Percentiles rank a stretch among this genome's conserved stretches.
Conservation (phyloP, 2,329 filamentous ascomycete species). For the Zymoseptoria pseudotritici region DNA sequence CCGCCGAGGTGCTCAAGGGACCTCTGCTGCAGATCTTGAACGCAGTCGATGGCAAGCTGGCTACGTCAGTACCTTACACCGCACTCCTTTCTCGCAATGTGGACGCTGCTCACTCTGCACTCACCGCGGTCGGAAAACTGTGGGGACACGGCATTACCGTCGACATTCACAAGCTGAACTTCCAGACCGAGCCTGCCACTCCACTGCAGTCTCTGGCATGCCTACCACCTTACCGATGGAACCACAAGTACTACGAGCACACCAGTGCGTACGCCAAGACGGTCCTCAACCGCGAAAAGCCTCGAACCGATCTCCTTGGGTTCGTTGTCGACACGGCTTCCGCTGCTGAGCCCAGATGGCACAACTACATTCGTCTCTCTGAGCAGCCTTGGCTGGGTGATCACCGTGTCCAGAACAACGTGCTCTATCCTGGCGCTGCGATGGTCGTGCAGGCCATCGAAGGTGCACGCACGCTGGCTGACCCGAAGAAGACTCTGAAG, state of each 20-base stretch:
- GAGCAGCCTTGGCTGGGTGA: conserved; percentile 22
- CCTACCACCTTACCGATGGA: conserved; percentile 5
- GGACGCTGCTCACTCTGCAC: neutral
- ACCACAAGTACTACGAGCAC: conserved; percentile 12
- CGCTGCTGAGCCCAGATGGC: conserved; percentile 15
- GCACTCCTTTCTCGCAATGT: neutral
- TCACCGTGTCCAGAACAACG: conserved; percentile 9
- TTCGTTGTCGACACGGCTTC: conserved; percentile 4
- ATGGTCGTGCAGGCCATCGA: conserved; percentile 15
- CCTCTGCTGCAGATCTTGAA: conserved; percentile 8
- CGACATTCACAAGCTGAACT: neutral
- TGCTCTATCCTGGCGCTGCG: conserved; percentile 14
- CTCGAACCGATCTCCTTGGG: conserved; percentile 27
- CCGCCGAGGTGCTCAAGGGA: conserved; percentile 6
- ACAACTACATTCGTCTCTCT: conserved; percentile 13
- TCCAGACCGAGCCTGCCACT: neutral
- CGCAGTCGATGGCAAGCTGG: neutral
- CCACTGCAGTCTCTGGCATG: neutral
- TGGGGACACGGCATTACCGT: neutral
- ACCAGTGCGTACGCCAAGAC: conserved; percentile 4
- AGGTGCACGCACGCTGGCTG: conserved; percentile 8
- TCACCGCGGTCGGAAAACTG: neutral
- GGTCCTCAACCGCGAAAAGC: conserved; percentile 13
- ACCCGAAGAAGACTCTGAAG: neutral
- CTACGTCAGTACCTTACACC: neutral